Evolutionary conservation across 805 yeast species (phyloP).

Genomic region (Ogataea corticis): DNA sequence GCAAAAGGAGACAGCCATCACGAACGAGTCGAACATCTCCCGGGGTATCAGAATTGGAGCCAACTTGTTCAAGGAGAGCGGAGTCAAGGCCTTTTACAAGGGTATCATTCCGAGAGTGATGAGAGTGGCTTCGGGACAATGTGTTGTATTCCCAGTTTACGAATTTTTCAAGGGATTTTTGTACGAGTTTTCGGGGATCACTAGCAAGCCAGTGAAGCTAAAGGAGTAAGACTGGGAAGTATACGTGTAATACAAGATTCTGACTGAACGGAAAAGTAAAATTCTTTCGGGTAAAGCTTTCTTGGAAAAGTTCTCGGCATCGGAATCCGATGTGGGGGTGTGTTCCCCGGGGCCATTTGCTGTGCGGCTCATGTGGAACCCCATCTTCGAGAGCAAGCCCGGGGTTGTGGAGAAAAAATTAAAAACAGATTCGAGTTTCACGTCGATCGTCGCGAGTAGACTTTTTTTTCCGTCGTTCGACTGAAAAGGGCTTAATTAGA

Average conservation of each 20-base stretch:
- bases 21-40: slow-evolving; percentile 65
- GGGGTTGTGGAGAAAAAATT: background rate
- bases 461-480: background rate
- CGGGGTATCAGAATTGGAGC: slow-evolving; percentile 80
- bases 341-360: background rate
- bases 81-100: slow-evolving; percentile 83
- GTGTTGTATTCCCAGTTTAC: slow-evolving; percentile 96
- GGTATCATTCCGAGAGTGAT: slow-evolving; percentile 98
- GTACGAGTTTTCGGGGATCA: slow-evolving; percentile 39
- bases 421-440: background rate
- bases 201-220: slow-evolving; percentile 17
- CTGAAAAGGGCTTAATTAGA: background rate
- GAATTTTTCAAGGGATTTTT: slow-evolving; percentile 78
- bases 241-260: too few species aligned
- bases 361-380: too few species aligned
- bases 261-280: too few species aligned
- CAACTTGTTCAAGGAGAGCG: slow-evolving; percentile 85
- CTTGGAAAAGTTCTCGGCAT: background rate
- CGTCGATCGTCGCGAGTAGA: background rate
- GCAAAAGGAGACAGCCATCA: slow-evolving; percentile 79
- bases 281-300: too few species aligned
- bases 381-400: background rate
- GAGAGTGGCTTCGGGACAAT: slow-evolving; percentile 99
- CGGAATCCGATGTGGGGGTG: background rate
- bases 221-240: slow-evolving; percentile 11